Evolutionary conservation across 2,329 filamentous ascomycete genomes (phyloP), one percentile per base, ranked within the genome.

Genomic region (Cercospora sesami): DNA sequence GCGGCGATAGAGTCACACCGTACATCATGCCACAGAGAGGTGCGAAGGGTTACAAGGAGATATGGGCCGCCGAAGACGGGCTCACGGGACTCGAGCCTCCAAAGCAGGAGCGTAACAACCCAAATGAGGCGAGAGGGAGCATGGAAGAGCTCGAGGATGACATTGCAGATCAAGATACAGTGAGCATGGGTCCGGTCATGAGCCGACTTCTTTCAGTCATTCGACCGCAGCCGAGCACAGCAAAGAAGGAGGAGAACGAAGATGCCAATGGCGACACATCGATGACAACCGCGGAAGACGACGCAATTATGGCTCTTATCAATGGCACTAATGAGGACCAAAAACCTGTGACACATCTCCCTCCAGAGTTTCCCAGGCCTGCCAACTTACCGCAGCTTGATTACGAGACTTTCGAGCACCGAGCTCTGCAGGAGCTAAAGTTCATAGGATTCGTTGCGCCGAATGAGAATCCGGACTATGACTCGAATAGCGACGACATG

Each of bases 51-150:
- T 99, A 98, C 80, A 89, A 87, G 26, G 94, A 98, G 68, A 85
- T 94, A 9, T 99, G 95, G 95, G 91, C 93, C 0, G 93, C 97
- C 73, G 95, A 99, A 78, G 95, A 99, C 76, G 93, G 92, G 9
- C 84, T 87, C 59, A 90, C 93, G 83, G 85, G 89, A 42, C 82
- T 94, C 7, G 92, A 96, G 76, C 85, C 86, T 4, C 85, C 86
- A 5, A 84, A 86, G 39, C 89, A 93, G 65, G 69, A 75, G 48
- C 89, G 88, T 72, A 84, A 92, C 6, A 86, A 92, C 0, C 85
- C 91, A 1, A 97, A 97, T 76, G 90, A 95, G 73, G 86, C 94
- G 1, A 89, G 94, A 45, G 94, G 95, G 23, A 91, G 82, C 71
- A 93, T 97, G 64, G 94, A 98, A 45, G 87, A 92, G 71, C 89